A percentile compares a stretch with the other conserved stretches of the same genome.
Conservation (phyloP, 2,329 filamentous ascomycete species). For the Bipolaris gigantea region DNA sequence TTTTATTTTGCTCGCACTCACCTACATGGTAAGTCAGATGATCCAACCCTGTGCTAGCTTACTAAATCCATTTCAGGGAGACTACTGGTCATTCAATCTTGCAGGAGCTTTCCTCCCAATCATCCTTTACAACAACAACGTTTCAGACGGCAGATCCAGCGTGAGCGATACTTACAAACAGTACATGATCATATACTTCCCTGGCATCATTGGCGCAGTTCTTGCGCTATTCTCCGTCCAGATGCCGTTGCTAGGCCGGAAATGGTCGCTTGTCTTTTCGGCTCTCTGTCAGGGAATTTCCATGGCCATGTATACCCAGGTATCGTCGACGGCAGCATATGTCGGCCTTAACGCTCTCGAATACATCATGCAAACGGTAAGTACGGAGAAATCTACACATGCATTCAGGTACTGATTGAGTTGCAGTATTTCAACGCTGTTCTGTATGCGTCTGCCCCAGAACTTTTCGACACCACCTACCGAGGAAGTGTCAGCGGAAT, state of each 20-base stretch:
- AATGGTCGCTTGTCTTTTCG: slow-evolving; percentile 35
- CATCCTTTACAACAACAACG: slow-evolving; percentile 36
- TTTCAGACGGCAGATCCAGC: slow-evolving; percentile 23
- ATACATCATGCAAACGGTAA: slow-evolving; percentile 39
- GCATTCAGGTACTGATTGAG: background rate
- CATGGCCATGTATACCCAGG: slow-evolving; percentile 39
- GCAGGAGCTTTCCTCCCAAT: slow-evolving; percentile 32
- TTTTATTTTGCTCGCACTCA: slow-evolving; percentile 30
- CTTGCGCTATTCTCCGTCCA: slow-evolving; percentile 31
- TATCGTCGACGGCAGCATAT: slow-evolving; percentile 28
- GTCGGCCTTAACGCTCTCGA: slow-evolving; percentile 36
- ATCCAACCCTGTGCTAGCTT: too few species aligned
- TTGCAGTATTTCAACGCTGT: slow-evolving; percentile 35
- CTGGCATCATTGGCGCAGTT: slow-evolving; percentile 30
- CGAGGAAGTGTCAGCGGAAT: slow-evolving; percentile 37
- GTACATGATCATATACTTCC: slow-evolving; percentile 37
- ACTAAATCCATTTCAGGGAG: slow-evolving; percentile 14
- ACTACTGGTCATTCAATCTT: slow-evolving; percentile 40
- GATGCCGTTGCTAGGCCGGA: slow-evolving; percentile 32
- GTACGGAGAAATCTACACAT: background rate
- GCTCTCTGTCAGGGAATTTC: slow-evolving; percentile 32
- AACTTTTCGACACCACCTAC: slow-evolving; percentile 34
- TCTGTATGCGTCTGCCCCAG: slow-evolving; percentile 34
- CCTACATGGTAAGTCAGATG: slow-evolving; percentile 25
- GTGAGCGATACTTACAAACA: slow-evolving; percentile 34